Evolutionary conservation across 2,329 filamentous ascomycete genomes (phyloP), one percentile per base, ranked within the genome.

Genomic region (Fusarium napiforme): DNA sequence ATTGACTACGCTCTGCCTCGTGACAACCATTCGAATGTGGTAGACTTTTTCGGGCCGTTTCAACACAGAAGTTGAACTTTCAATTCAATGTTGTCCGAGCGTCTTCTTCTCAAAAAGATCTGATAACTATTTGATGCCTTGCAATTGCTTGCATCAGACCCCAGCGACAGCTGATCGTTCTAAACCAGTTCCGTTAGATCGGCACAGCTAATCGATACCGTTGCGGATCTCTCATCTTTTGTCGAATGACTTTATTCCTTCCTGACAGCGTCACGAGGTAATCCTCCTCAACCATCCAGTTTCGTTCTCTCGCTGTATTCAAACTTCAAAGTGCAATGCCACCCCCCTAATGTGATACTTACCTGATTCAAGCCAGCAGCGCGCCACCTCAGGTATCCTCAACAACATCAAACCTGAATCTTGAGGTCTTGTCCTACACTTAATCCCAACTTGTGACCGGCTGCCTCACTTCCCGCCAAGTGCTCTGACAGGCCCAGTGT

Each of bases 141-240:
- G 32, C 67, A 53, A 74, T 72, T 64, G 62, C 71, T 68, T 74
- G 67, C 71, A 74, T 74, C 42, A 36, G 56, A 73, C 40, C 71
- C 49, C 55, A 69, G 67, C 64, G 40, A 37, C 32, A 47, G 66
- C 57, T 59, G 60, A 73, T 71, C 70, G 37, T 50, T 71, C 59
- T 52, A 42, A 69, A 55, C 47, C 64, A 34, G 60, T 46, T 69
- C 39, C 40, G 60, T 65, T 64, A 26, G 64, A 75, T 74, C 72
- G 64, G 42, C 69, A 42, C 55, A 56, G 60, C 69, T 73, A 72
- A 73, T 69, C 59, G 43, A 40, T 34, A 57, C 57, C 57, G 50
- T 40, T 45, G 46, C 42, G 42, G 42, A 59, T 59, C 42, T 50
- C 15, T 50, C 42, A 26, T 46, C 39, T 40, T 45, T 36, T 46